Evolutionary conservation across 805 yeast species (phyloP).

Genomic region (Vanderwaltozyma yarrowii): DNA sequence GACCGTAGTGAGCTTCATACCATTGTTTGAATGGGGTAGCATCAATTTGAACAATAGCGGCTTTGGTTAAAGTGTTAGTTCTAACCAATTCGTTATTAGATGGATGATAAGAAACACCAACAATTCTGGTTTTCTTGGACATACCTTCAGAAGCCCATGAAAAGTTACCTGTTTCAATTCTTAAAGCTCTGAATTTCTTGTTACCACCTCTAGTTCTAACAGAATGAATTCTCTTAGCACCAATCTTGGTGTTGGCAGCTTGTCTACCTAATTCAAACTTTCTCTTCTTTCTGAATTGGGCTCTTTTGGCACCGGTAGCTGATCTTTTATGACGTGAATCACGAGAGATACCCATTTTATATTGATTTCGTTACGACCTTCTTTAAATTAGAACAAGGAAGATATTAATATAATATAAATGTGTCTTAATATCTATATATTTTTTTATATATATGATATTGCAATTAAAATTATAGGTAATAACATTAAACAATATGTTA

Average conservation of each 20-base stretch:
- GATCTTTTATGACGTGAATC: slow-evolving; percentile 99
- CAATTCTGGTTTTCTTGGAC: slow-evolving; percentile 97
- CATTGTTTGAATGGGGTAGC: slow-evolving; percentile 99
- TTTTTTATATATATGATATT: too few species aligned
- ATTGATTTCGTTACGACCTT: slow-evolving; percentile 1
- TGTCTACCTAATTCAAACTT: slow-evolving; percentile 99
- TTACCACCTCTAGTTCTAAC: slow-evolving; percentile 99
- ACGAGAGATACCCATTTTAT: slow-evolving; percentile 98
- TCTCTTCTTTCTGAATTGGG: slow-evolving; percentile 99
- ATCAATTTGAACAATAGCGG: slow-evolving; percentile 98
- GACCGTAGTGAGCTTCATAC: slow-evolving; percentile 98
- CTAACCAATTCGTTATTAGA: slow-evolving; percentile 99
- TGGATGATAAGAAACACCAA: slow-evolving; percentile 97
- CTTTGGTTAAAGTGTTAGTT: slow-evolving; percentile 98
- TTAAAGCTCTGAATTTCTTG: slow-evolving; percentile 98
- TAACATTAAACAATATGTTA: background rate
- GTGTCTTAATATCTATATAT: background rate
- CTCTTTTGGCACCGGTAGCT: slow-evolving; percentile 99
- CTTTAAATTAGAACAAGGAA: background rate
- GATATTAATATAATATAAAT: background rate
- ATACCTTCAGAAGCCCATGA: slow-evolving; percentile 99
- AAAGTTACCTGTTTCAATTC: slow-evolving; percentile 98
- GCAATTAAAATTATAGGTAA: too few species aligned
- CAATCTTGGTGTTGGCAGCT: slow-evolving; percentile 98
- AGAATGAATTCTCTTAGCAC: slow-evolving; percentile 95